Base-by-base conservation (phyloP, 2,329 filamentous ascomycete genomes). In the Raffaelea deltoideospora region DNA sequence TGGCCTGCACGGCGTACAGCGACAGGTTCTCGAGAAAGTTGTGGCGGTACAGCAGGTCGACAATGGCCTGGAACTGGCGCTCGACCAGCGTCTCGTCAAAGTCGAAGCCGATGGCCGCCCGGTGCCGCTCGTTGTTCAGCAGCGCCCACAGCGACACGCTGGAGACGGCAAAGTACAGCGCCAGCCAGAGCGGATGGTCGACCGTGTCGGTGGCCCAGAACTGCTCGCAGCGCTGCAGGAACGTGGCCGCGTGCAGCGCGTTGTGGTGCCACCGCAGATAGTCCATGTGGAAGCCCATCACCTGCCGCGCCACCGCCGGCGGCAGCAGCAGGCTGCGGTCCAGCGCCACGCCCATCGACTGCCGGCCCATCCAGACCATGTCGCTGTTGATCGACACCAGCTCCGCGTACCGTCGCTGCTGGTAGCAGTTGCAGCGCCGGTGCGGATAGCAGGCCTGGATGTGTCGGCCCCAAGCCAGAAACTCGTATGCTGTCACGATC, bases 391-490 rank as follows among this genome's bases (percentile, higher is more conserved):
- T 45, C 5, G 46, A 48, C 3, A 43, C 41, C 14, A 49, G 35
- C 35, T 49, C 48, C 5, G 45, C 38, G 36, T 46, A 45, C 1
- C 36, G 35, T 4, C 47, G 42, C 23, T 45, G 38, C 38, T 35
- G 47, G 39, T 43, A 47, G 45, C 46, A 55, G 34, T 10, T 35
- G 31, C 54, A 56, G 20, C 47, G 43, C 11, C 51, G 45, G 34
- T 57, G 54, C 3, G 54, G 54, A 33, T 50, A 57, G 37, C 54
- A 57, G 5, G 47, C 44, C 5, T 50, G 48, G 13, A 47, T 51
- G 31, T 54, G 47, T 18, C 54, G 48, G 9, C 52, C 53, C 54
- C 54, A 57, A 3, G 53, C 52, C 10, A 57, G 49, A 37, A 53
- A 51, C 44, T 57, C 54, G 15, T 56, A 50, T 5, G 48, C 50